phyloP scores from a whole-genome alignment of 2,329 filamentous ascomycete genomes.

The Hypoxylon sp. region DNA sequence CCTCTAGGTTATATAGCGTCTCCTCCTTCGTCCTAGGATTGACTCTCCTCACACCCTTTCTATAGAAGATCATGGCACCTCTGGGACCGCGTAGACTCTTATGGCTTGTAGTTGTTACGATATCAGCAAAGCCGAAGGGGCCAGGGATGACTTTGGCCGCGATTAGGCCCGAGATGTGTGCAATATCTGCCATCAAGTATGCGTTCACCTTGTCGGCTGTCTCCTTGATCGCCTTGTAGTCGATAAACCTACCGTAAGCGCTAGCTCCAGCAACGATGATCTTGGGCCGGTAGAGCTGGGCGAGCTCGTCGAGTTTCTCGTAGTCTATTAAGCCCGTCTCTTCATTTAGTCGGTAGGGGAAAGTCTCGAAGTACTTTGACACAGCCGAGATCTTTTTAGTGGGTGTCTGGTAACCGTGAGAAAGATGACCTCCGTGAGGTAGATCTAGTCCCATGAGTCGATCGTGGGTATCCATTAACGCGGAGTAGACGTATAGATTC shows the following conservation, averaged over 20 bases:
- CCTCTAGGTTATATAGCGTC: conserved; percentile 89
- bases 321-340: conserved; percentile 96
- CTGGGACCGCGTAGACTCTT: conserved; percentile 96
- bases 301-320: conserved; percentile 87
- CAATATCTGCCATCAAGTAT: conserved; percentile 96
- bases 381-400: conserved; percentile 97
- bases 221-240: conserved; percentile 92
- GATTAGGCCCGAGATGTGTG: conserved; percentile 94
- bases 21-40: conserved; percentile 90
- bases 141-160: conserved; percentile 91
- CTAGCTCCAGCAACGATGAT: conserved; percentile 92
- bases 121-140: conserved; percentile 89
- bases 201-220: conserved; percentile 92
- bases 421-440: conserved; percentile 94
- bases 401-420: conserved; percentile 96
- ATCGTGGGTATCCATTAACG: conserved; percentile 91
- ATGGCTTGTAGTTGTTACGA: conserved; percentile 98
- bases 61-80: conserved; percentile 98
- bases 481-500: conserved; percentile 95
- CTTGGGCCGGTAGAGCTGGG: conserved; percentile 92
- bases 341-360: conserved; percentile 93
- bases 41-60: conserved; percentile 86
- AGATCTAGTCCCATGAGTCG: conserved; percentile 97
- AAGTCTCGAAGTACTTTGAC: conserved; percentile 98
- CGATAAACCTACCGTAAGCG: conserved; percentile 94